These are phyloP conservation scores for Rhododendron ovatum DNA, from an alignment of 148 eudicot genomes.

Conservation along the genomic window DNA sequence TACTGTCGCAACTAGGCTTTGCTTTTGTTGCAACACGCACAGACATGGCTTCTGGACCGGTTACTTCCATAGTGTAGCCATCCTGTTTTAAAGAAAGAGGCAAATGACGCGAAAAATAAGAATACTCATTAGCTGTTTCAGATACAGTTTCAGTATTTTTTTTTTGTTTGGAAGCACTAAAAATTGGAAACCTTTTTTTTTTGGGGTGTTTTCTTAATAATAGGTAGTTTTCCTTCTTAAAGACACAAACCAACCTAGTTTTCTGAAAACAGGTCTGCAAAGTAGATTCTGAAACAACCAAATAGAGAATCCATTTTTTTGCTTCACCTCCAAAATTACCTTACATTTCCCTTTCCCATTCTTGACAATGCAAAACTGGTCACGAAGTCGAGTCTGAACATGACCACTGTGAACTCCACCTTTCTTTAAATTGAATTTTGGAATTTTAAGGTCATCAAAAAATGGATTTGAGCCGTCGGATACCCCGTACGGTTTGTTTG, in stretches of 20 bases:
- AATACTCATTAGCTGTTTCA: neutral
- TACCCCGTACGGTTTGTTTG: constrained; percentile 71
- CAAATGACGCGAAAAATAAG: neutral
- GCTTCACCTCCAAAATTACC: constrained; percentile 26
- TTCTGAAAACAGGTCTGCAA: neutral
- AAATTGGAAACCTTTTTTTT: neutral
- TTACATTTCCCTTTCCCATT: constrained; percentile 65
- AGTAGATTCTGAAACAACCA: neutral
- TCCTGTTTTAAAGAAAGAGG: constrained; percentile 35
- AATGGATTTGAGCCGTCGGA: constrained; percentile 81
- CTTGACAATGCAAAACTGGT: constrained; percentile 60
- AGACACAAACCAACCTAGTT: neutral
- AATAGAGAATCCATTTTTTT: neutral
- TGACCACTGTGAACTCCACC: constrained; percentile 88
- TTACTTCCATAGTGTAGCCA: constrained; percentile 66
- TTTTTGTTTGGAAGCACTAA: neutral
- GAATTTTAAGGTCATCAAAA: constrained; percentile 45
- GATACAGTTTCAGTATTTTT: neutral
- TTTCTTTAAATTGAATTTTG: constrained; percentile 46
- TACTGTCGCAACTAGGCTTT: constrained; percentile 48
- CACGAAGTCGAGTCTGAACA: constrained; percentile 68
- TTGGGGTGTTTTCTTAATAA: neutral
- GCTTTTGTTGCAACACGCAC: constrained; percentile 76
- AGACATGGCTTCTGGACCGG: constrained; percentile 44
- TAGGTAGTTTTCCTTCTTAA: neutral